Conservation (phyloP, 2,329 filamentous ascomycete species). For the Alternaria postmessia region DNA sequence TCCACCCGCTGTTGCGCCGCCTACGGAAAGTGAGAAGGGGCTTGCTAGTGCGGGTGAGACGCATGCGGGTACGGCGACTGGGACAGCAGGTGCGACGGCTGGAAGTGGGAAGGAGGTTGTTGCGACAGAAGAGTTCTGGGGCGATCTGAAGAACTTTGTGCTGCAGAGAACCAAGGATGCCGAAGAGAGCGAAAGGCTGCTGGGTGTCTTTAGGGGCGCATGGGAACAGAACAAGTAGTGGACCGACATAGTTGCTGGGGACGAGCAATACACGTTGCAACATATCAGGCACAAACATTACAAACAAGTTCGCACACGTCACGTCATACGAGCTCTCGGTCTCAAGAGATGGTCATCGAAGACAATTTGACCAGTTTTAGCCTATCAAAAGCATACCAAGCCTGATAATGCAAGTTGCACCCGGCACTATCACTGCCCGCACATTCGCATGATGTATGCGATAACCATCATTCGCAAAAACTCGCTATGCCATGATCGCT, state of each 20-base stretch:
- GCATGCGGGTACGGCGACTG: slow-evolving; percentile 24
- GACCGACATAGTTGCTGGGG: background rate
- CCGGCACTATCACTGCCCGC: slow-evolving; percentile 15
- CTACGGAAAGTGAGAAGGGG: slow-evolving; percentile 61
- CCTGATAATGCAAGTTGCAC: slow-evolving; percentile 22
- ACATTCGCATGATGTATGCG: slow-evolving; percentile 16
- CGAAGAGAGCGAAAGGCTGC: slow-evolving; percentile 69
- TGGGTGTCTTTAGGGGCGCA: slow-evolving; percentile 72
- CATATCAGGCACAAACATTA: background rate
- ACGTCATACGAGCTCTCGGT: slow-evolving; percentile 11
- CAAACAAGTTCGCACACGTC: background rate
- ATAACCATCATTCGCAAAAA: slow-evolving; percentile 20
- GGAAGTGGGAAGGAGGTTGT: slow-evolving; percentile 66
- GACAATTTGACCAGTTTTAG: slow-evolving; percentile 34
- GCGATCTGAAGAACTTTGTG: slow-evolving; percentile 82
- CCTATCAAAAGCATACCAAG: slow-evolving; percentile 22
- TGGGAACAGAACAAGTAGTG: slow-evolving; percentile 62
- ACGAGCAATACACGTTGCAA: background rate
- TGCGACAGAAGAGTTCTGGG: slow-evolving; percentile 81
- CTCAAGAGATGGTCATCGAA: slow-evolving; percentile 28
- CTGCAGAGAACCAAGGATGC: slow-evolving; percentile 79
- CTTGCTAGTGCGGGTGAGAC: slow-evolving; percentile 23
- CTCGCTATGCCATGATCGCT: slow-evolving; percentile 14
- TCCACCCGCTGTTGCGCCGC: slow-evolving; percentile 59
- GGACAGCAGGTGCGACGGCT: slow-evolving; percentile 59